Base-by-base conservation (phyloP, 2,329 filamentous ascomycete species). In the Aspergillus sp. region DNA sequence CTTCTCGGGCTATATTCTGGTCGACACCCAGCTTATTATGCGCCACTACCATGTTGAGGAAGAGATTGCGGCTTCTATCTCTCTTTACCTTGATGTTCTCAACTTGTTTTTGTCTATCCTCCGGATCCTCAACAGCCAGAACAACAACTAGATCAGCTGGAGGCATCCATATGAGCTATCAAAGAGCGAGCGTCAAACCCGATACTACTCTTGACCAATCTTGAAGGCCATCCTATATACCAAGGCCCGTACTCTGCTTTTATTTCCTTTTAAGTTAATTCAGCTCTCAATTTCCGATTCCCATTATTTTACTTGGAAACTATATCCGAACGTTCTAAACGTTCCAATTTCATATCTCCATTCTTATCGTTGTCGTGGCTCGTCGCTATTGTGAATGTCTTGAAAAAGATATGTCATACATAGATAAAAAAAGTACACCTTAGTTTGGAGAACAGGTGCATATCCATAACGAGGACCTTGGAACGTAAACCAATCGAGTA, bases 61-160 rank as follows among this genome's bases (percentile, higher is more conserved):
- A 83, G 93, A 97, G 81, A 97, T 98, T 72, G 92, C 93, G 6
- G 93, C 93, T 49, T 88, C 91, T 9, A 96, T 99, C 75, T 95
- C 90, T 71, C 83, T 99, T 48, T 99, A 99, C 74, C 84, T 99
- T 49, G 93, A 98, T 74, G 87, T 98, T 63, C 91, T 98, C 81
- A 99, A 99, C 83, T 77, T 99, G 65, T 99, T 99, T 85, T 82
- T 99, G 65, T 89, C 91, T 53, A 99, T 99, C 70, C 81, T 99
- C 71, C 85, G 95, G 71, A 98, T 99, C 67, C 81, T 99, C 70
- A 99, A 99, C 82, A 96, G 89, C 80, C 91, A 96, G 82, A 89
- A 87, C 72, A 93, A 96, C 78, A 96, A 97, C 83, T 98, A 87
- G 70, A 34, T 12, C 3, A 5, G 34, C 13, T 36, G 34, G 34